phyloP scores from a whole-genome alignment of 1,139 yeast genomes.

The Candida neerlandica region DNA sequence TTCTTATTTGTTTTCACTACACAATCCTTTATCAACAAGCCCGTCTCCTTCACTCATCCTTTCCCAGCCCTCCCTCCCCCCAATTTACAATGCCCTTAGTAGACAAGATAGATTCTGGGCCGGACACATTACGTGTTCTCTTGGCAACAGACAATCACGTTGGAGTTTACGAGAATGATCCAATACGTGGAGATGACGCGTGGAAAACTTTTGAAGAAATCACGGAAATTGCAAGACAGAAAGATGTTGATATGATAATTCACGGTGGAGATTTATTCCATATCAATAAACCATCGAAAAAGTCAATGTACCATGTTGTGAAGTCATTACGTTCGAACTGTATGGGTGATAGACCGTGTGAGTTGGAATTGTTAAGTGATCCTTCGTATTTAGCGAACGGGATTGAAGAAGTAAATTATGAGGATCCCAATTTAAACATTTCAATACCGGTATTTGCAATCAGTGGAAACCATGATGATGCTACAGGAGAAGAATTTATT shows the following conservation, averaged over 20 bases:
- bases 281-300: conserved; percentile 83
- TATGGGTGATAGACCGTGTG: conserved; percentile 87
- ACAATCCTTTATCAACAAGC: no score
- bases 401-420: conserved; percentile 76
- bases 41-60: no score
- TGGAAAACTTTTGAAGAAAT: conserved; percentile 88
- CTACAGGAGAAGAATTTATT: conserved; percentile 85
- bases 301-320: conserved; percentile 83
- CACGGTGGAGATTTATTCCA: conserved; percentile 96
- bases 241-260: conserved; percentile 84
- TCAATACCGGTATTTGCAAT: conserved; percentile 94
- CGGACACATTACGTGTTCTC: conserved; percentile 72
- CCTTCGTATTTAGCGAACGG: conserved; percentile 63
- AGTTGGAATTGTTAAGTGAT: conserved; percentile 80
- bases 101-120: conserved; percentile 41
- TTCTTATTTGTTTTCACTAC: no score
- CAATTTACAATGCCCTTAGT: conserved; percentile 39
- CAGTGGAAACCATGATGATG: conserved; percentile 96
- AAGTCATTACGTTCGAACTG: conserved; percentile 70
- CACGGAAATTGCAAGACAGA: conserved; percentile 66
- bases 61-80: background rate
- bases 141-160: conserved; percentile 96
- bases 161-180: conserved; percentile 88
- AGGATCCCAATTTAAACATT: conserved; percentile 86
- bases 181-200: conserved; percentile 88